Conservation (phyloP, 345 rosid genomes). For the Dovyalis caffra region DNA sequence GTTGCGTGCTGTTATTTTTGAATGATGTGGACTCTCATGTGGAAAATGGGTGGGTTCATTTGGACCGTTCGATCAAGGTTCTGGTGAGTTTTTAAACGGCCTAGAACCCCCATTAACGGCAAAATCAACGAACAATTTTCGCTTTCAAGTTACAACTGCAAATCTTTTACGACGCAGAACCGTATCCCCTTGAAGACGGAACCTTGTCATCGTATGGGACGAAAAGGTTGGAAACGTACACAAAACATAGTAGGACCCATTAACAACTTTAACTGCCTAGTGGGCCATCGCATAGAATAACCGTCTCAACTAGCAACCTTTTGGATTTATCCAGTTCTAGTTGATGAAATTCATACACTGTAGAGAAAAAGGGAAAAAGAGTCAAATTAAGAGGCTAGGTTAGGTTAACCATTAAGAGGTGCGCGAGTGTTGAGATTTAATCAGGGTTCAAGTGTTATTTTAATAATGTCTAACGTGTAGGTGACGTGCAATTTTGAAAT, state of each 20-base stretch:
- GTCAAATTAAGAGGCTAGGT: background rate
- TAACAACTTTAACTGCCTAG: background rate
- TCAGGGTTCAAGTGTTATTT: background rate
- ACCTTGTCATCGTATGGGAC: background rate
- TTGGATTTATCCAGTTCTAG: background rate
- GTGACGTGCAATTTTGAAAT: too few relatives aligned
- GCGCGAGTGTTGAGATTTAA: background rate
- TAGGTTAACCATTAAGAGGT: background rate
- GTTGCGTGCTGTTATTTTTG: constrained; percentile 27
- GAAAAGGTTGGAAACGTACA: background rate
- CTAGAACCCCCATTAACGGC: constrained; percentile 52
- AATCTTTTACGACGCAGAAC: background rate
- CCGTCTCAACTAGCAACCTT: background rate
- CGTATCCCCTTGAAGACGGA: constrained; percentile 24
- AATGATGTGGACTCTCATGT: constrained; percentile 24
- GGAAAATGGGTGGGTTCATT: background rate
- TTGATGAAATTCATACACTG: too few relatives aligned
- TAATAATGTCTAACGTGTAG: too few relatives aligned
- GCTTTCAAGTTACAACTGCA: constrained; percentile 12
- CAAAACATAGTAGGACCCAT: background rate
- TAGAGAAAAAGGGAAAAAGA: background rate
- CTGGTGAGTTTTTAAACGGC: constrained; percentile 25
- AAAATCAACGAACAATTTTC: constrained; percentile 31
- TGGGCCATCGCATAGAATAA: background rate
- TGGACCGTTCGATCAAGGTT: constrained; percentile 15